Percentiles rank a stretch among this genome's conserved stretches.
These are phyloP conservation scores for Rhododendron molle DNA, from an alignment of 148 eudicot species.

Conservation along the genomic window DNA sequence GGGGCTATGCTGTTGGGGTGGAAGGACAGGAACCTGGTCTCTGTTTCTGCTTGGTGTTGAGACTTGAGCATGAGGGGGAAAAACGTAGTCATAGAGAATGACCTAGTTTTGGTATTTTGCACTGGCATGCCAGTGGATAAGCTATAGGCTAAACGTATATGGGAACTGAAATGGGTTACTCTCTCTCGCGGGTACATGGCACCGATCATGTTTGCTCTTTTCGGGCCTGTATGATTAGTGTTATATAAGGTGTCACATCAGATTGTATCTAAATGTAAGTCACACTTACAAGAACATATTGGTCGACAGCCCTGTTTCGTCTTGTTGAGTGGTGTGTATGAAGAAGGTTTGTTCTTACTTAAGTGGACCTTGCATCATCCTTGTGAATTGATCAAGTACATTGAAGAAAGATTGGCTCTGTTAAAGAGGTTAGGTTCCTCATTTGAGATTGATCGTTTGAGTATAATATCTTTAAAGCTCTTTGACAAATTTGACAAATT, in stretches of 20 bases:
- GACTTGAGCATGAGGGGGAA: neutral
- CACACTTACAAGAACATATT: neutral
- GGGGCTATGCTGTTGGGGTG: slow-evolving; percentile 89
- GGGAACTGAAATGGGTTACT: neutral
- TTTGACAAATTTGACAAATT: too few relatives aligned
- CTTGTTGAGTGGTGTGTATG: neutral
- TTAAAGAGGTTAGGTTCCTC: too few relatives aligned
- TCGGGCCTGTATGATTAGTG: neutral
- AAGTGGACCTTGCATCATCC: too few relatives aligned
- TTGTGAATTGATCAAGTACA: too few relatives aligned
- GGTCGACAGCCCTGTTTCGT: neutral
- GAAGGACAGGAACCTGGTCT: slow-evolving; percentile 73
- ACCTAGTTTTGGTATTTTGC: neutral
- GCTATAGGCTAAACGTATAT: neutral
- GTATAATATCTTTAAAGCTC: too few relatives aligned
- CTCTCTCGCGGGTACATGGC: neutral
- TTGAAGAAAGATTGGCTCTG: too few relatives aligned
- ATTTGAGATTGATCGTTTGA: too few relatives aligned
- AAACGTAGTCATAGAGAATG: neutral
- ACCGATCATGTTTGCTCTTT: neutral
- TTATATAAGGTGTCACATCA: neutral
- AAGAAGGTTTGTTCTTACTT: neutral
- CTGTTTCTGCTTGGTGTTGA: slow-evolving; percentile 87
- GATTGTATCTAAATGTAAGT: neutral
- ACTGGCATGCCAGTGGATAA: neutral